Evolutionary conservation across 1,139 yeast genomes (phyloP), one percentile per base, ranked within the genome.

Genomic region (Schwanniomyces etchellsii): DNA sequence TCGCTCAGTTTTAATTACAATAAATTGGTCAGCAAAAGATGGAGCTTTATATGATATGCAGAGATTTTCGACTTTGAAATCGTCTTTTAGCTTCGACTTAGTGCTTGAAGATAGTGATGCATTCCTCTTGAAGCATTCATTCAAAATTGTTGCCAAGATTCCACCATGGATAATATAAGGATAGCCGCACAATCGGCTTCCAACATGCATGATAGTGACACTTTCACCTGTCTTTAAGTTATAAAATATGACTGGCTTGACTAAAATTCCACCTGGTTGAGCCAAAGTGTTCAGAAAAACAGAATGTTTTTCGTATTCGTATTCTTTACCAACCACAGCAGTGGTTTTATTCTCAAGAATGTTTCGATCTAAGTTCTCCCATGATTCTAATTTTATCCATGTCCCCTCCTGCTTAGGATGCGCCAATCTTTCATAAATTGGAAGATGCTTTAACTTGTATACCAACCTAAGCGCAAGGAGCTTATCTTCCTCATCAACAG

Each of bases 131-230:
- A 77, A 69, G 3, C 83, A 67, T 39, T 88, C 96, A 48, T 84
- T 93, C 35, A 86, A 60, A 10, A 89, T 60, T 0, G 95, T 81
- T 5, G 94, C 95, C 23, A 89, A 55, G 26, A 89, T 75, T 0
- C 97, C 97, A 3, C 97, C 97, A 49, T 89, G 97, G 1, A 86
- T 72, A 23, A 89, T 61, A 43, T 84, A 78, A 1, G 96, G 96
- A 49, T 81, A 88, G 2, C 97, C 97, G 28, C 93, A 79, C 22
- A 88, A 57, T 38, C 72, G 71, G 48, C 81, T 76, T 0, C 97
- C 97, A 30, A 82, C 69, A 51, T 86, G 95, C 16, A 85, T 66
- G 3, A 82, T 66, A 0, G 86, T 72, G 1, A 83, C 70, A 0
- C 81, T 70, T 37, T 84, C 81, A 35, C 74, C 66, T 2, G 77